A percentile compares a stretch with the other conserved stretches of the same genome.
Evolutionary conservation across 2,329 filamentous ascomycete genomes (phyloP).

Genomic region (Pseudocercospora pini-densiflorae): DNA sequence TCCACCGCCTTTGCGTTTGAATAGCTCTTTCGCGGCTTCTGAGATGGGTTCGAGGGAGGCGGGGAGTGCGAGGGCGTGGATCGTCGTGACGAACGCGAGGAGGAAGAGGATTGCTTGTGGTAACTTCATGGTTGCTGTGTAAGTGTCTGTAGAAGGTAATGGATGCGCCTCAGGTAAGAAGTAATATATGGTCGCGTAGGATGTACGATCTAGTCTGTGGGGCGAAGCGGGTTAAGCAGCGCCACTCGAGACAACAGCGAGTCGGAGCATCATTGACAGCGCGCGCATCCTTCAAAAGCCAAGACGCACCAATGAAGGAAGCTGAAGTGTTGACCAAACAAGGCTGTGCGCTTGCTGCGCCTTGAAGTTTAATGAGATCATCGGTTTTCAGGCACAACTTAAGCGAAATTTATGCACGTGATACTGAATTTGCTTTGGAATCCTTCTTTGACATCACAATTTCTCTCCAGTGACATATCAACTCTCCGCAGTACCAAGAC

Average conservation of each 20-base stretch:
- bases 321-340: not conserved
- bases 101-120: conserved; percentile 35
- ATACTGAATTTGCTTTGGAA: not conserved
- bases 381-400: not conserved
- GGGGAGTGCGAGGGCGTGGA: conserved; percentile 39
- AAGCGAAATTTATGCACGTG: not conserved
- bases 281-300: not conserved
- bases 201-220: not conserved
- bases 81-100: conserved; percentile 36
- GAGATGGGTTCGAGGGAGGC: conserved; percentile 41
- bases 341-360: conserved; percentile 4
- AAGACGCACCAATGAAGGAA: not conserved
- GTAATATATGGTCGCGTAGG: not conserved
- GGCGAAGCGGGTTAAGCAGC: not conserved
- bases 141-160: not conserved
- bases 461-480: too few species aligned
- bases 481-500: not conserved
- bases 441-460: not conserved
- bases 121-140: conserved; percentile 34
- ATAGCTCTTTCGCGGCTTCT: conserved; percentile 35
- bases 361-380: conserved; percentile 7
- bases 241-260: not conserved
- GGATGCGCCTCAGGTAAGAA: not conserved
- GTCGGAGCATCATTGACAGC: not conserved
- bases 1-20: conserved; percentile 55